Evolutionary conservation across 306 rosid species (phyloP).

Genomic region (Ochetophila trinervis): DNA sequence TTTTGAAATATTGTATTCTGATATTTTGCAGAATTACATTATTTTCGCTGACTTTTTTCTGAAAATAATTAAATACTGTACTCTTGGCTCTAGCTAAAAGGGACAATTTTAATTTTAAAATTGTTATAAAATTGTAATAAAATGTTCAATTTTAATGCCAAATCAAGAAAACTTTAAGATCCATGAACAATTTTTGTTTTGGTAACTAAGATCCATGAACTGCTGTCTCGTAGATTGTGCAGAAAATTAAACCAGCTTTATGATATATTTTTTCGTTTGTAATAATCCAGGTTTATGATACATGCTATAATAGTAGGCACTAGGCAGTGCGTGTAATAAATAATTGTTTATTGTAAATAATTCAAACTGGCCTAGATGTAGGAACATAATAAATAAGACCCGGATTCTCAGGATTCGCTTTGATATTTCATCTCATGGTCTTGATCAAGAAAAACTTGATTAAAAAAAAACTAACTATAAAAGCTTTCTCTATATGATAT

Average conservation of each 20-base stretch:
- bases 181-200: no score
- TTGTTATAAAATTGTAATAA: not conserved
- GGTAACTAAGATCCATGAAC: conserved; percentile 1
- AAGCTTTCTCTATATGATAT: not conserved
- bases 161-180: conserved; percentile 3
- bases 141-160: not conserved
- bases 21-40: not conserved
- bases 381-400: conserved; percentile 18
- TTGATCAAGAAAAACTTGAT: no score
- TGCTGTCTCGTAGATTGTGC: not conserved
- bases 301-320: not conserved
- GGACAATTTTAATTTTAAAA: no score
- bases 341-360: not conserved
- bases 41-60: not conserved
- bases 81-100: not conserved
- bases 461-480: not conserved
- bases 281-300: not conserved
- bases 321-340: not conserved
- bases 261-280: no score
- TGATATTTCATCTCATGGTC: not conserved
- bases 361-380: conserved; percentile 1
- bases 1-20: not conserved
- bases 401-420: conserved; percentile 19
- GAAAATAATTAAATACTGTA: not conserved
- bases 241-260: not conserved